Base-by-base conservation (phyloP, 208 protist genomes). In the Leishmania amazonensis region DNA sequence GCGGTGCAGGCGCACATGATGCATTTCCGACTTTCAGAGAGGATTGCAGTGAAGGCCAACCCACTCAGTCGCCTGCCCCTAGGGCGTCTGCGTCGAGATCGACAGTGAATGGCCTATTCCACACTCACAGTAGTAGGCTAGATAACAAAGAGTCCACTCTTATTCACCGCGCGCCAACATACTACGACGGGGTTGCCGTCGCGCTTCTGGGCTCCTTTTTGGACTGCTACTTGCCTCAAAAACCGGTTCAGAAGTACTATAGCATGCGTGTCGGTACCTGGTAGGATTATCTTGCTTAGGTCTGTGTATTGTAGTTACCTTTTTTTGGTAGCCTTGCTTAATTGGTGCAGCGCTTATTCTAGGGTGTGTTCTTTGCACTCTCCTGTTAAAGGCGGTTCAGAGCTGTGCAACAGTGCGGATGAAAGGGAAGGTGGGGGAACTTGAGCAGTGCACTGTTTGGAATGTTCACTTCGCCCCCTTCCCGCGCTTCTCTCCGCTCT, bases 211-310 rank as follows among this genome's bases (percentile, higher is more conserved):
- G 94, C 31, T 95, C 94, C 24, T 81, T 97, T 60, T 88, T 97
- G 86, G 94, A 97, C 78, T 96, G 94, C 81, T 95, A 94, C 76
- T 67, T 96, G 0, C 94, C 94, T 0, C 87, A 89, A 72, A 95
- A 94, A 68, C 85, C 94, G 3, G 71, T 94, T n/a, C 79, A 88
- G 19, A 67, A 57, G 38, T 97, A 97, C 81, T 92, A 95, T 70
- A 79, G 88, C 79, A 95, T 96, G 94, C 89, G 84, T 62, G 88
- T 67, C 28, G 94, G 94, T 4, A 77, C 93, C 79, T 72, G 89
- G n/a, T 96, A 58, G 15, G 31, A 7, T 21, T 1, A 21, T 17
- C 15, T 19, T 38, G 62, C 9, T 40, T 31, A 64, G n/a, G 28
- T 13, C 28, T 64, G 58, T 35, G 13, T 35, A 5, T 24, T 7